Conservation (phyloP, 305 asterid species). For the Withania somnifera region DNA sequence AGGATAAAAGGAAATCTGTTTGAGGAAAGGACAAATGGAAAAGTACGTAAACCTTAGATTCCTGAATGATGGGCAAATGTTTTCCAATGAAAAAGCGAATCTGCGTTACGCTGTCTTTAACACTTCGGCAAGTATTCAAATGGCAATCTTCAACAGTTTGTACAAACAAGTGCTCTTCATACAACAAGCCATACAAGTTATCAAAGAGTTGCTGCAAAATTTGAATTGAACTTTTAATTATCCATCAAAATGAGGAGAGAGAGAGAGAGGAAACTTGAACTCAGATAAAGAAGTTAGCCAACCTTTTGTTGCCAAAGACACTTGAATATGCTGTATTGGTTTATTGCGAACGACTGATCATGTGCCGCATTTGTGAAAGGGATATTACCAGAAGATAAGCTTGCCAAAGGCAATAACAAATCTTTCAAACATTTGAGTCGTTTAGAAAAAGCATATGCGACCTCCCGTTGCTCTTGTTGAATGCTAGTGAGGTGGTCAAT, state of each 20-base stretch:
- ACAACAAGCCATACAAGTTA: conserved; percentile 46
- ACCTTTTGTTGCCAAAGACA: conserved; percentile 98
- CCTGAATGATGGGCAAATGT: conserved; percentile 46
- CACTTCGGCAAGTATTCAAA: conserved; percentile 47
- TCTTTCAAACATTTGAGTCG: conserved; percentile 52
- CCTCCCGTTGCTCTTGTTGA: conserved; percentile 87
- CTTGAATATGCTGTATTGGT: conserved; percentile 41
- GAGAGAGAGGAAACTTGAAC: background rate
- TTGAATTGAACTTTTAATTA: background rate
- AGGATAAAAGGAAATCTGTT: background rate
- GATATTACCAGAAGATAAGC: conserved; percentile 35
- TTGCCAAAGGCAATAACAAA: conserved; percentile 48
- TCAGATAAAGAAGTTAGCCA: background rate
- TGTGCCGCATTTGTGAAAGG: conserved; percentile 8
- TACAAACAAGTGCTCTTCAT: conserved; percentile 57
- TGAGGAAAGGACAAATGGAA: background rate
- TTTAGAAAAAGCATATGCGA: conserved; percentile 45
- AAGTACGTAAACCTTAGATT: conserved; percentile 39
- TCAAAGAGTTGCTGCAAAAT: conserved; percentile 78
- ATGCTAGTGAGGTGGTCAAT: conserved; percentile 68
- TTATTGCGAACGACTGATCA: conserved; percentile 22
- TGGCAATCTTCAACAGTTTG: conserved; percentile 49
- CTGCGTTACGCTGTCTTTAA: conserved; percentile 37
- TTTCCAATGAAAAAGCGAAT: conserved; percentile 38
- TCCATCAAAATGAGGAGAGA: background rate